Evolutionary conservation across 2,329 filamentous ascomycete species (phyloP).

Genomic region (Colletotrichum sp.): DNA sequence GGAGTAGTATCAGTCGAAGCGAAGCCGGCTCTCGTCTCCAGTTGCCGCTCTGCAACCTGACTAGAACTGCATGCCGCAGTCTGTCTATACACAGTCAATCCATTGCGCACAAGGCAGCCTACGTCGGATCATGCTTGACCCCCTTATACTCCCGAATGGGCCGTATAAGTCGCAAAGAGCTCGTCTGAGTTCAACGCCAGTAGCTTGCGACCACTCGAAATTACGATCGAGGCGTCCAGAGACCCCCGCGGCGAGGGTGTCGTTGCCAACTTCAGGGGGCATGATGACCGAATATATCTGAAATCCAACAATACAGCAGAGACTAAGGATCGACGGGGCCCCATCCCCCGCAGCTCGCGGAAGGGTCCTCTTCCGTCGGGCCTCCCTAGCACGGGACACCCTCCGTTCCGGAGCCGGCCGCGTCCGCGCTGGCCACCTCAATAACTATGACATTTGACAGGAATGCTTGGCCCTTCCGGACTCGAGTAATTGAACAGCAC

Average conservation of each 20-base stretch:
- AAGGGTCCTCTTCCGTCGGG: background rate
- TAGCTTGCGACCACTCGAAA: background rate
- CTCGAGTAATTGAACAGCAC: background rate
- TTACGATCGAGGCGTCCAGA: background rate
- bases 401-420: background rate
- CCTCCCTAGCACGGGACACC: background rate
- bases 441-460: background rate
- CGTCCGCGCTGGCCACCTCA: background rate
- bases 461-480: background rate
- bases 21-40: background rate
- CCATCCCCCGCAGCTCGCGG: background rate
- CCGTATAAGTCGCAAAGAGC: background rate
- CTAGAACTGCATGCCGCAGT: background rate
- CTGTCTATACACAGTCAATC: background rate
- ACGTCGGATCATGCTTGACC: background rate
- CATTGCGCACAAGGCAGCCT: background rate
- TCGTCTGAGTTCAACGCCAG: background rate
- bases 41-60: background rate
- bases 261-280: background rate
- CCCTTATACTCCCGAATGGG: background rate
- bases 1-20: background rate
- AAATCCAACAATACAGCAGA: background rate
- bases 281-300: background rate
- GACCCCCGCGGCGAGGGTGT: background rate
- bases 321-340: background rate